These are phyloP conservation scores for Salix koriyanagi DNA, from an alignment of 345 rosid genomes.

Conservation along the genomic window DNA sequence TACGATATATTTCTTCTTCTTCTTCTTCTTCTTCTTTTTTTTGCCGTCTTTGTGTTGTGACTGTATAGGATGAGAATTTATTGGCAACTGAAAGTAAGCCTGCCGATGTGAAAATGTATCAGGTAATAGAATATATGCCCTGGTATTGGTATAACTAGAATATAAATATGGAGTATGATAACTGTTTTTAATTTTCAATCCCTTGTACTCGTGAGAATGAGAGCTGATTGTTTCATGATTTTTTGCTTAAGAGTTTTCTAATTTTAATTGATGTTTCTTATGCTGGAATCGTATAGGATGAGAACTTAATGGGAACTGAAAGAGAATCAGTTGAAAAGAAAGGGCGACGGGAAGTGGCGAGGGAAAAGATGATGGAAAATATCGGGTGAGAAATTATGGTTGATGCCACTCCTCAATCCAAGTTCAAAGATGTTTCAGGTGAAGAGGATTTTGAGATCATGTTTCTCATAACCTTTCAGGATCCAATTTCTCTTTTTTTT, in stretches of 20 bases:
- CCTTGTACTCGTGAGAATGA: no score
- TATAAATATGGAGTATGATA: no score
- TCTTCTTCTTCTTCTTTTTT: neutral
- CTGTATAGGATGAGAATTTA: conserved; percentile 8
- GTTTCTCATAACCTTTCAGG: neutral
- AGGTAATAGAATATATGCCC: no score
- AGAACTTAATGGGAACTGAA: conserved; percentile 9
- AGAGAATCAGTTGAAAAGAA: conserved; percentile 1
- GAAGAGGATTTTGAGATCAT: conserved; percentile 8
- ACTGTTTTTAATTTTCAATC: no score
- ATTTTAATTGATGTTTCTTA: neutral
- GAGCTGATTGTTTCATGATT: no score
- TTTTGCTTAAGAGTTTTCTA: no score
- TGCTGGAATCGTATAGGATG: conserved; percentile 8
- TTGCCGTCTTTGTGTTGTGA: neutral
- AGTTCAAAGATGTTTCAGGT: conserved; percentile 43
- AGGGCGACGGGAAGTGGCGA: conserved; percentile 4
- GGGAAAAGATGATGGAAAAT: conserved; percentile 18
- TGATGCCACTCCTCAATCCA: conserved; percentile 39
- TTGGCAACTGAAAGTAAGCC: conserved; percentile 7
- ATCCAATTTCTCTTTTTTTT: neutral
- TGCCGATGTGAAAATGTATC: neutral
- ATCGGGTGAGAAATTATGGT: conserved; percentile 22
- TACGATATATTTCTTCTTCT: conserved; percentile 19
- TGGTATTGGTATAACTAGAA: no score